Conservation (phyloP, 2,329 filamentous ascomycete genomes). For the Whalleya microplaca region DNA sequence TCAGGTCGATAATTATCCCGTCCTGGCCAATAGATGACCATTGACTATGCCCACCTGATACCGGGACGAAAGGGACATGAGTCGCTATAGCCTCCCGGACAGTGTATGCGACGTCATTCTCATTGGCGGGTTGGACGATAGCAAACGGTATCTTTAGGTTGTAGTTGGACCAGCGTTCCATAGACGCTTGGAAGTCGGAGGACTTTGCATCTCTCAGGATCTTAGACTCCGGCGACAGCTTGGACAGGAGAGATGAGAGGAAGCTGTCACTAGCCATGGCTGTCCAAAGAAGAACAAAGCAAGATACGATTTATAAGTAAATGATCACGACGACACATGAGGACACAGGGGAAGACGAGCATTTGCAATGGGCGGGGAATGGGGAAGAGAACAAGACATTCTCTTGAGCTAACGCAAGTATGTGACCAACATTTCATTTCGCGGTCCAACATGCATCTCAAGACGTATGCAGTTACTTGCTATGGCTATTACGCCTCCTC, state of each 20-base stretch:
- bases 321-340: too few species aligned
- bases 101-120: conserved; percentile 3
- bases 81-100: conserved; percentile 5
- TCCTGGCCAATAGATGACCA: conserved; percentile 21
- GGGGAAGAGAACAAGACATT: too few species aligned
- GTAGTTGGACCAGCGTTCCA: conserved; percentile 12
- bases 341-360: too few species aligned
- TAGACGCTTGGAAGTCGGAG: conserved; percentile 2
- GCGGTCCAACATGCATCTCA: too few species aligned
- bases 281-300: too few species aligned
- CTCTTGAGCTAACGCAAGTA: too few species aligned
- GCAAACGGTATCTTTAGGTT: conserved; percentile 3
- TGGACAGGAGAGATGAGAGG: background rate
- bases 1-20: conserved; percentile 23
- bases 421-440: too few species aligned
- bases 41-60: conserved; percentile 15
- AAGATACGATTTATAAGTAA: too few species aligned
- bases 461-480: too few species aligned
- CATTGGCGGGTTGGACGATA: conserved; percentile 8
- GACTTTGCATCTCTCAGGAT: background rate
- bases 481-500: too few species aligned
- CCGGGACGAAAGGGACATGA: conserved; percentile 17
- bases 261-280: background rate
- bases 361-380: too few species aligned
- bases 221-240: conserved; percentile 2